Conservation (phyloP, 441 rosid species). For the Pelargonium myrrhifolium region DNA sequence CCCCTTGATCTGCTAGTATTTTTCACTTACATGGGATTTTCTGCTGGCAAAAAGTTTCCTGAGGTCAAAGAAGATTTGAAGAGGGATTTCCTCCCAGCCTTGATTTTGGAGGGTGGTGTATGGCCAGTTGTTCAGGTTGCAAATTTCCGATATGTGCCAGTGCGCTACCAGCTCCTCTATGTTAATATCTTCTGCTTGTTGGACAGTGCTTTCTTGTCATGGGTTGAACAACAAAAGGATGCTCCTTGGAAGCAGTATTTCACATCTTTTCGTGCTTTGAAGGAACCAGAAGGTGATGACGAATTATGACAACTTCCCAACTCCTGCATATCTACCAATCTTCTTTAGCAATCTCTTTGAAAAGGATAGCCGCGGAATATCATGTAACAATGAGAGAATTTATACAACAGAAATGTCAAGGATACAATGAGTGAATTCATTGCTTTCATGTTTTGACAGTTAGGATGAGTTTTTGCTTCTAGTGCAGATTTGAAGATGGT, state of each 20-base stretch:
- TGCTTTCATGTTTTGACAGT: neutral
- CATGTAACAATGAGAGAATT: conserved; percentile 11
- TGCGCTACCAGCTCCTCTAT: conserved; percentile 88
- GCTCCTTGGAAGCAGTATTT: conserved; percentile 96
- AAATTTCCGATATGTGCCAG: conserved; percentile 78
- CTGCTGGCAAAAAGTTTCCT: conserved; percentile 54
- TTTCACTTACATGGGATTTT: conserved; percentile 90
- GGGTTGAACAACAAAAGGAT: conserved; percentile 92
- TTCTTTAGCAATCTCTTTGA: conserved; percentile 11
- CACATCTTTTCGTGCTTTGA: conserved; percentile 39
- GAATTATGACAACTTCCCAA: conserved; percentile 28
- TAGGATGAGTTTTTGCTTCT: neutral
- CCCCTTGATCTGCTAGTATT: conserved; percentile 77
- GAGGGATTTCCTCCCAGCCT: conserved; percentile 91
- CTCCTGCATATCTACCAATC: neutral
- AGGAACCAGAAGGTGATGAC: conserved; percentile 49
- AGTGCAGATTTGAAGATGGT: too few species aligned
- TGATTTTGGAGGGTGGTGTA: conserved; percentile 76
- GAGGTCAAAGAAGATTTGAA: conserved; percentile 82
- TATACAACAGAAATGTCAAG: neutral
- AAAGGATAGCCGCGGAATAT: conserved; percentile 6
- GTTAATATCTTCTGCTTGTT: conserved; percentile 85
- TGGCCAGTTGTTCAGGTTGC: conserved; percentile 91
- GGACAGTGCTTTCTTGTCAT: conserved; percentile 85
- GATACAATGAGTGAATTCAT: neutral